Conservation (phyloP, 495 filamentous ascomycete species). For the Choiromyces venosus region DNA sequence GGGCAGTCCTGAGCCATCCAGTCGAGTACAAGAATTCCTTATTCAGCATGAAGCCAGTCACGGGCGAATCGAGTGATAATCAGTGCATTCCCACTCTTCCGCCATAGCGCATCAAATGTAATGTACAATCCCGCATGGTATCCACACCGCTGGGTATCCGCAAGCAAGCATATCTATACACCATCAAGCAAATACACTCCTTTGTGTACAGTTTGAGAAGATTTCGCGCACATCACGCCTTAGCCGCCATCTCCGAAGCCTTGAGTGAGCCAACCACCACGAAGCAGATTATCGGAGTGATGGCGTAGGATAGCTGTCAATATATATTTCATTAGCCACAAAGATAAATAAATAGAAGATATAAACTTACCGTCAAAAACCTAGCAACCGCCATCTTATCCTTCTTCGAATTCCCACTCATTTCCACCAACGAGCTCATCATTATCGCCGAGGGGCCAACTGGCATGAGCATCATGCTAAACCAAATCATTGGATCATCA, state of each 20-base stretch:
- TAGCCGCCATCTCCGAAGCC: constrained; percentile 44
- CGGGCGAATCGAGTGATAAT: not conserved
- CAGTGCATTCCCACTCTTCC: too few relatives aligned
- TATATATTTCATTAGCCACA: not conserved
- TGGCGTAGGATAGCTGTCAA: constrained; percentile 44
- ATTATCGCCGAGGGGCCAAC: constrained; percentile 67
- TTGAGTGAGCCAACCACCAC: constrained; percentile 52
- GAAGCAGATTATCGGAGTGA: constrained; percentile 53
- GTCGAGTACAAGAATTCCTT: too few relatives aligned
- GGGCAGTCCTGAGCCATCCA: too few relatives aligned
- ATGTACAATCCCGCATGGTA: not conserved
- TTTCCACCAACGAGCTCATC: constrained; percentile 60
- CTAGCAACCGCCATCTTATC: constrained; percentile 68
- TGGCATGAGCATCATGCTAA: constrained; percentile 72
- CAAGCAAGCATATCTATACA: not conserved
- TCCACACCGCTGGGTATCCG: not conserved
- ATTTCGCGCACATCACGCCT: not conserved
- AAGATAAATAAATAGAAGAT: not conserved
- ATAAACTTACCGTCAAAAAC: constrained; percentile 56
- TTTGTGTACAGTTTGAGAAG: not conserved
- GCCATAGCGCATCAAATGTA: not conserved
- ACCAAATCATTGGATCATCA: constrained; percentile 68
- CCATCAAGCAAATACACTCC: not conserved
- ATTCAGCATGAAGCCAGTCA: too few relatives aligned
- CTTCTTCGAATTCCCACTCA: constrained; percentile 53